Conservation (phyloP, 2,329 filamentous ascomycete genomes). For the Sporothrix variecibatus region DNA sequence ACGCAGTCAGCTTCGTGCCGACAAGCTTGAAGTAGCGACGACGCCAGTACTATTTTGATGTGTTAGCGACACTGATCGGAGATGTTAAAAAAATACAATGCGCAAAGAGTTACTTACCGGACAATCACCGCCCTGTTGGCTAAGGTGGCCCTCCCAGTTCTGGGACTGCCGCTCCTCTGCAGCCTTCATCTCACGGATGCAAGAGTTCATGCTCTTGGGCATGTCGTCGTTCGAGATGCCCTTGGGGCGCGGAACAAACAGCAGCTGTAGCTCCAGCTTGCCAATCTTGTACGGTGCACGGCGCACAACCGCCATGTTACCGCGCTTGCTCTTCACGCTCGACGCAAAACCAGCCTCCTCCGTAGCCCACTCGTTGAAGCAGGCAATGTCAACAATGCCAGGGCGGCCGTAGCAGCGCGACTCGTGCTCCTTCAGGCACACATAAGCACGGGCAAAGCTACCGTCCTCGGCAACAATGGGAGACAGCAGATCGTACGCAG, state of each 20-base stretch:
- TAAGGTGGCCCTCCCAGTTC: constrained; percentile 84
- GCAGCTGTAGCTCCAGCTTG: constrained; percentile 87
- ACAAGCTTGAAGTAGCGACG: constrained; percentile 95
- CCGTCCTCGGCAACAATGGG: constrained; percentile 87
- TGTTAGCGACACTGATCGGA: constrained; percentile 36
- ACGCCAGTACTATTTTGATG: constrained; percentile 77
- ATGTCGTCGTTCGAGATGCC: constrained; percentile 88
- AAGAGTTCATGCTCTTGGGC: constrained; percentile 99
- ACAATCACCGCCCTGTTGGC: constrained; percentile 96
- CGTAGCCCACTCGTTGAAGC: constrained; percentile 98
- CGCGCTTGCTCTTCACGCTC: constrained; percentile 93
- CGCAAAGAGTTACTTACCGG: constrained; percentile 65
- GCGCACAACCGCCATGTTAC: constrained; percentile 68
- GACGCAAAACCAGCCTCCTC: constrained; percentile 77
- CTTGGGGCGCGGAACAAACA: constrained; percentile 93
- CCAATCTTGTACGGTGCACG: constrained; percentile 95
- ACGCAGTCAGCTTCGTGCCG: constrained; percentile 89
- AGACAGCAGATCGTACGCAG: constrained; percentile 83
- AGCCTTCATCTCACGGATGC: constrained; percentile 88
- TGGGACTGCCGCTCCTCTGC: constrained; percentile 78
- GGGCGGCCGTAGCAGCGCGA: constrained; percentile 83
- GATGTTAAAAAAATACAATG: not conserved
- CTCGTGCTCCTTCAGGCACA: constrained; percentile 92
- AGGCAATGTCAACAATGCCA: constrained; percentile 83
- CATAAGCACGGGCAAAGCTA: constrained; percentile 90